Evolutionary conservation across 306 rosid genomes (phyloP), one percentile per base, ranked within the genome.

Genomic region (Psophocarpus tetragonolobus): DNA sequence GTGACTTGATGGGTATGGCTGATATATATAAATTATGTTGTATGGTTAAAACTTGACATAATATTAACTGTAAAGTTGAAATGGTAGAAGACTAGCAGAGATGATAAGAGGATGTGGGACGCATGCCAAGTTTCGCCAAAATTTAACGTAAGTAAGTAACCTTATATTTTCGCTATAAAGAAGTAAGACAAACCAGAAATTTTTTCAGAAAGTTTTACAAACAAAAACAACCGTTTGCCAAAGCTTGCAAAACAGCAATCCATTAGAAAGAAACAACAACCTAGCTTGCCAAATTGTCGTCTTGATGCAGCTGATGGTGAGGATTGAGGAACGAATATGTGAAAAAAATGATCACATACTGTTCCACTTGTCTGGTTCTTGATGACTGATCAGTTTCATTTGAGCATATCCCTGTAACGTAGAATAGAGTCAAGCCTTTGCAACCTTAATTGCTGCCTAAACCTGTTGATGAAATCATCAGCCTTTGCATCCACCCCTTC

Each of bases 391-490:
- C 39, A 81, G 5, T 72, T 63, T 39, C 87, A 60, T 24, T 27
- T 51, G 24, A 69, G 58, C 80, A 27, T 68, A 8, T 87, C 85
- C 61, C 80, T 80, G 79, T 61, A 85, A 62, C 98, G 92, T 62
- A 85, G 67, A 18, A 94, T 71, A 4, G 98, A 92, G 17, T 92
- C 81, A 14, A 90, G 87, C 85, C 97, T 91, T 64, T 94, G 97
- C 81, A 92, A 45, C 82, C 65, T 87, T 45, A 94, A 82, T 74
- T 94, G 98, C 81, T 90, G 88, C 78, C 81, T 92, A 64, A 94
- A 94, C 67, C 79, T 89, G 78, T 86, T 92, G 4, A 94, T 94
- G 32, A 94, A 94, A 81, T 92, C 93, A 58, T 92, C 97, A 4
- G 97, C 97, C 63, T 85, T 91, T 3, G 85, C 91, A 39, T 94